Evolutionary conservation across 2,329 filamentous ascomycete genomes (phyloP).

Genomic region (Cryphonectria naterciae): DNA sequence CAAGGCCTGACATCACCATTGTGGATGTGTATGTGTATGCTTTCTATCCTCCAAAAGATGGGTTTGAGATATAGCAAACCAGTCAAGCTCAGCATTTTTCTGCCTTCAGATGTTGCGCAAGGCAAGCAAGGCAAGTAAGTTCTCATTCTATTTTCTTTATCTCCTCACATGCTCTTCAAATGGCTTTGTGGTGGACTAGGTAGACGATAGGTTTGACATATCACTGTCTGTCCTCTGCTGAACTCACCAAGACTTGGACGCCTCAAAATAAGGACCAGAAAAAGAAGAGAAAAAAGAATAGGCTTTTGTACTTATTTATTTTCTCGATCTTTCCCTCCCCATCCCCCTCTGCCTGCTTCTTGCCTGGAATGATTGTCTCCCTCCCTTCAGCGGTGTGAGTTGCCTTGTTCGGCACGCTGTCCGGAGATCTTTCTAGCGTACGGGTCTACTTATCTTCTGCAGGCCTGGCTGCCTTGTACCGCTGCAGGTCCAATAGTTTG

Average conservation of each 20-base stretch:
- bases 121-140: not conserved
- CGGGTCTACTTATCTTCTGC: not conserved
- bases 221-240: not conserved
- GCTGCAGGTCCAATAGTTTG: constrained; percentile 15
- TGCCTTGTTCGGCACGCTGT: constrained; percentile 6
- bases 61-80: not conserved
- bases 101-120: not conserved
- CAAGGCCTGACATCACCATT: not conserved
- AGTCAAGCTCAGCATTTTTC: not conserved
- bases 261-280: not conserved
- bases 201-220: not conserved
- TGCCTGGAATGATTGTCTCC: not conserved
- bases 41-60: not conserved
- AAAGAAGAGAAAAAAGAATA: not conserved
- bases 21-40: not conserved
- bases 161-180: not conserved
- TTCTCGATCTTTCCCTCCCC: not conserved
- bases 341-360: not conserved
- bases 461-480: not conserved
- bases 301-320: not conserved
- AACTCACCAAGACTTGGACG: not conserved
- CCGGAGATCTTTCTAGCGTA: not conserved
- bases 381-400: not conserved
- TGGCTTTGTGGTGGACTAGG: not conserved
- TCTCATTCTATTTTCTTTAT: not conserved